These are phyloP conservation scores for Venturia nashicola DNA, from an alignment of 2,329 filamentous ascomycete genomes.

Conservation along the genomic window DNA sequence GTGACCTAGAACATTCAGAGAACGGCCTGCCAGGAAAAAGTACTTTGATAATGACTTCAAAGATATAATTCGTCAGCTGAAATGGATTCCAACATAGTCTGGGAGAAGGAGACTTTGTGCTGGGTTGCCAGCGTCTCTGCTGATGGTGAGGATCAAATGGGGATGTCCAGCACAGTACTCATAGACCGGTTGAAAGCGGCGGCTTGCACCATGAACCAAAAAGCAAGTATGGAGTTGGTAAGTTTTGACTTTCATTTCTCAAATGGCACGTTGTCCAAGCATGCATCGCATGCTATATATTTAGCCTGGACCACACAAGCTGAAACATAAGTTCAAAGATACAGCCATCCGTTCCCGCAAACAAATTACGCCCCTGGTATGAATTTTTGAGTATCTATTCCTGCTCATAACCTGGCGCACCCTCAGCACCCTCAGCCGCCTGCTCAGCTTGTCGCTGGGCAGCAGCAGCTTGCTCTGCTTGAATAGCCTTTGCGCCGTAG, in stretches of 20 bases:
- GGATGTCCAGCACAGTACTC: not conserved
- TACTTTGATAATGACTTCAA: no score
- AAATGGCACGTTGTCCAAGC: not conserved
- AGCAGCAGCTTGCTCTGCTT: conserved; percentile 55
- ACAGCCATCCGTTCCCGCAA: not conserved
- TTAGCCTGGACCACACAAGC: not conserved
- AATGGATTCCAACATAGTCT: no score
- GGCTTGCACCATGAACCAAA: not conserved
- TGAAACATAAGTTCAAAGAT: not conserved
- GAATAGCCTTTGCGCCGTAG: conserved; percentile 85
- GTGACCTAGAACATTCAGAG: no score
- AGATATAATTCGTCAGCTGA: no score
- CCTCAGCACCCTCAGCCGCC: conserved; percentile 37
- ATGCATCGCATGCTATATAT: not conserved
- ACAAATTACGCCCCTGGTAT: not conserved
- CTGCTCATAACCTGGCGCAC: conserved; percentile 26
- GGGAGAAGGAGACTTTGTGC: no score
- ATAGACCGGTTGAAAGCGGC: no score
- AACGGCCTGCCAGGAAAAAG: no score
- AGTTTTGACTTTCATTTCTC: not conserved
- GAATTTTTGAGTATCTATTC: conserved; percentile 4
- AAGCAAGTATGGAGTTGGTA: not conserved
- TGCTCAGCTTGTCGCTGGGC: conserved; percentile 47
- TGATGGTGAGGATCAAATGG: not conserved
- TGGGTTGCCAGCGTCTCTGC: not conserved